phyloP scores from a whole-genome alignment of 768 basidiomycete species.

The Boletus rubescentipes region DNA sequence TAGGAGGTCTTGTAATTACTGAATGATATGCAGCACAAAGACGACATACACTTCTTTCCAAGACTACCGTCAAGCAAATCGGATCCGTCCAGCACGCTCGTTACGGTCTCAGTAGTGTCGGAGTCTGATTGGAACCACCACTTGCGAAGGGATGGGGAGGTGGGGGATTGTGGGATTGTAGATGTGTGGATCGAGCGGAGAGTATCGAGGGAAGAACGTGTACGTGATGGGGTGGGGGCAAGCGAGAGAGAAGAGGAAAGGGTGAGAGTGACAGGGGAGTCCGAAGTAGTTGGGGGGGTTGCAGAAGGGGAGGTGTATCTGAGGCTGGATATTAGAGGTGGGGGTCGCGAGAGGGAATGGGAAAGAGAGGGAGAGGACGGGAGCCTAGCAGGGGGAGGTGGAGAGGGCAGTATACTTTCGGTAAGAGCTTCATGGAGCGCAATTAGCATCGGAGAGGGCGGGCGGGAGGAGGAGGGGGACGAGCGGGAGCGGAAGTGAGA shows the following conservation, averaged over 20 bases:
- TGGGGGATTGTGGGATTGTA: constrained; percentile 27
- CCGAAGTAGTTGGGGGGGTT: constrained; percentile 45
- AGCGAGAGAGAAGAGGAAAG: constrained; percentile 19
- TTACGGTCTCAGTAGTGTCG: constrained; percentile 38
- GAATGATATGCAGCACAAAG: not conserved
- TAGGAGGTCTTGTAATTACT: constrained; percentile 27
- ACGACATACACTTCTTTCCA: constrained; percentile 59
- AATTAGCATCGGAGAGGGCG: constrained; percentile 40
- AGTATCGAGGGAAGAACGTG: constrained; percentile 55
- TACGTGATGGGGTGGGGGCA: constrained; percentile 25
- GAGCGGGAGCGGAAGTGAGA: not conserved
- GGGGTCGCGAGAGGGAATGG: constrained; percentile 40
- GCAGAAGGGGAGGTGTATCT: constrained; percentile 64
- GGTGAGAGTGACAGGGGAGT: constrained; percentile 10
- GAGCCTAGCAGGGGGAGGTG: constrained; percentile 45
- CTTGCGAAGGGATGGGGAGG: constrained; percentile 25
- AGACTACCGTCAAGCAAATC: constrained; percentile 43
- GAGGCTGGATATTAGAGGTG: constrained; percentile 53
- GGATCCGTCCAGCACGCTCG: constrained; percentile 49
- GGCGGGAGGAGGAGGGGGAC: constrained; percentile 14
- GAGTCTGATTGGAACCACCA: constrained; percentile 56
- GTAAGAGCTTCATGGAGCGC: constrained; percentile 47
- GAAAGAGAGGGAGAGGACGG: constrained; percentile 36
- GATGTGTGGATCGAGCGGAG: constrained; percentile 46
- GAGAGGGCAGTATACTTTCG: constrained; percentile 39